Percentiles rank a stretch among this genome's conserved stretches.
These are phyloP conservation scores for Vinca minor DNA, from an alignment of 257 asterid species.

Conservation along the genomic window DNA sequence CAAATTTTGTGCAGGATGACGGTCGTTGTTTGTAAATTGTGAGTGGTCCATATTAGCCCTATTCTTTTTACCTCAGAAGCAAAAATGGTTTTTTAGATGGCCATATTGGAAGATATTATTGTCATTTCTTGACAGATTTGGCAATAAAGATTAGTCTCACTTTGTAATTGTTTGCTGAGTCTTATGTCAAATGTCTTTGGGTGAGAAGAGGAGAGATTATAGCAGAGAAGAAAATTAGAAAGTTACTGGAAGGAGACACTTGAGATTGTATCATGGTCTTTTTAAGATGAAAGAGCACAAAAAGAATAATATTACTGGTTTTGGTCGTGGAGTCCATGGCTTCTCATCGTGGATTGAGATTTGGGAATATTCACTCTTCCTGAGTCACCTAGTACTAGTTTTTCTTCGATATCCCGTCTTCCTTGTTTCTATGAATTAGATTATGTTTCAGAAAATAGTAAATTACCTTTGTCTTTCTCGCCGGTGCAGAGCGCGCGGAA, in stretches of 20 bases:
- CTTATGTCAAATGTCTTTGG: neutral
- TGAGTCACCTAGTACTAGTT: no score
- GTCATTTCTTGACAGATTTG: conserved; percentile 20
- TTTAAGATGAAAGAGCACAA: neutral
- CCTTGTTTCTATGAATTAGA: no score
- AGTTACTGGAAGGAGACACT: neutral
- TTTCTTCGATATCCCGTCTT: no score
- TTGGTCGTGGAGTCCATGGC: no score
- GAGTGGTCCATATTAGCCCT: conserved; percentile 29
- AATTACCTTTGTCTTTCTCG: no score
- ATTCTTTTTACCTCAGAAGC: conserved; percentile 38
- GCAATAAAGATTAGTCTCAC: conserved; percentile 19
- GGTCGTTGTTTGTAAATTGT: no score
- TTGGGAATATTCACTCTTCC: no score
- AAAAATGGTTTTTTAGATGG: conserved; percentile 12
- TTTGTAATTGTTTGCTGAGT: conserved; percentile 7
- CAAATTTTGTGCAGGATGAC: conserved; percentile 36
- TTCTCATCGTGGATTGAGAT: no score
- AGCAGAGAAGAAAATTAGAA: neutral
- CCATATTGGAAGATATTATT: conserved; percentile 16
- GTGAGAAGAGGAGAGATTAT: neutral
- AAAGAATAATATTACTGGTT: no score
- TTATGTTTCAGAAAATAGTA: no score
- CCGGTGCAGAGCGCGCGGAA: no score
- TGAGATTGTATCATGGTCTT: neutral